phyloP scores from a whole-genome alignment of 2,329 filamentous ascomycete genomes.

The Colletotrichum sp. region DNA sequence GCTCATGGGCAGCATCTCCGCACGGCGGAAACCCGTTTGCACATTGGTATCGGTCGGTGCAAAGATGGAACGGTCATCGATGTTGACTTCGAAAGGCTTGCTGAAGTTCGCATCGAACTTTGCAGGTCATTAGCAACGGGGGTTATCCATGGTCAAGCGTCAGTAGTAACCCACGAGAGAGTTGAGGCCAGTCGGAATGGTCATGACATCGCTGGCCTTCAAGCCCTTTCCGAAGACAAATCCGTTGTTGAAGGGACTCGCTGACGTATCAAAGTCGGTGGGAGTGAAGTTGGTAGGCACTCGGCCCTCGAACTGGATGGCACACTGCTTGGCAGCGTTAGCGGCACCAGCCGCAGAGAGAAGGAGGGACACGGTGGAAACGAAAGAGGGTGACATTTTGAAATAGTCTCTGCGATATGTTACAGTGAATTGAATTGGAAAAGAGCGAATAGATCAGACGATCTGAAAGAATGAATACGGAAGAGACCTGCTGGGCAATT shows the following conservation, averaged over 20 bases:
- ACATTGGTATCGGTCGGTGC: conserved; percentile 46
- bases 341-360: not conserved
- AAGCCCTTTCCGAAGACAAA: conserved; percentile 58
- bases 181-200: conserved; percentile 40
- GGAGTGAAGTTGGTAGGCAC: conserved; percentile 40
- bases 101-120: conserved; percentile 47
- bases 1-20: conserved; percentile 56
- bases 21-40: conserved; percentile 64
- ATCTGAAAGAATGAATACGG: not conserved
- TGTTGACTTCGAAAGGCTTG: conserved; percentile 55
- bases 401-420: not conserved
- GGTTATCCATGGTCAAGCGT: too few relatives aligned
- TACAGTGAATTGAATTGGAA: not conserved
- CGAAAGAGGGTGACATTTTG: not conserved
- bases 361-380: not conserved
- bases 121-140: conserved; percentile 8
- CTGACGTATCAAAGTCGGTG: conserved; percentile 44
- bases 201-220: conserved; percentile 53
- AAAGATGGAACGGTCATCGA: conserved; percentile 65
- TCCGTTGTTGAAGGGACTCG: conserved; percentile 50
- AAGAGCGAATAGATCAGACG: not conserved
- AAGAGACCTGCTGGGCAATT: not conserved
- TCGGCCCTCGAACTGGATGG: conserved; percentile 50
- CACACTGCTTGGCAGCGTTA: conserved; percentile 29
- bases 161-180: conserved; percentile 26